Conservation (phyloP, 148 eudicot genomes). For the Camellia lanceoleosa region DNA sequence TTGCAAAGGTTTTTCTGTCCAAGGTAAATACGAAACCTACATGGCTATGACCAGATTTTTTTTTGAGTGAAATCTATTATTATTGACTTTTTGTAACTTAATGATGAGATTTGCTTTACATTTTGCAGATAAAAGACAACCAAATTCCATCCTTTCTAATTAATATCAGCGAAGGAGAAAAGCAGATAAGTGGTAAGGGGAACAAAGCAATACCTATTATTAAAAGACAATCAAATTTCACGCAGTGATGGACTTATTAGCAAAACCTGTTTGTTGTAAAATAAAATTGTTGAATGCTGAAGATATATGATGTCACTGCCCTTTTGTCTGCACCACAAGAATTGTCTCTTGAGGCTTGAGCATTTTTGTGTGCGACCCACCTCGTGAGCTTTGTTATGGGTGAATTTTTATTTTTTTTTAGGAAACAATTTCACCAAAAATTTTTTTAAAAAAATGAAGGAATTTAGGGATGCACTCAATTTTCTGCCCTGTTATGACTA, state of each 20-base stretch:
- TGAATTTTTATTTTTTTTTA: neutral
- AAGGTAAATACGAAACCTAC: slow-evolving; percentile 13
- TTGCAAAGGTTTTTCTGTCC: slow-evolving; percentile 24
- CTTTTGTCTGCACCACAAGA: neutral
- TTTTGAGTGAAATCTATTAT: neutral
- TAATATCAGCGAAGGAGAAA: slow-evolving; percentile 20
- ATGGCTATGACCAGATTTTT: neutral
- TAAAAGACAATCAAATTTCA: neutral
- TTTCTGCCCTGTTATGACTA: neutral
- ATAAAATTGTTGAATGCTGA: neutral
- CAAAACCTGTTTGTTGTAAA: neutral
- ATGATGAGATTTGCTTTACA: neutral
- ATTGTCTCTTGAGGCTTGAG: neutral
- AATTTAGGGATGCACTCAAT: neutral
- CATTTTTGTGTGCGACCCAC: neutral
- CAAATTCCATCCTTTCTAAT: slow-evolving; percentile 26
- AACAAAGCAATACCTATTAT: neutral
- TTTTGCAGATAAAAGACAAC: slow-evolving; percentile 25
- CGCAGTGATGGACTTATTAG: neutral
- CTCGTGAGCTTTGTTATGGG: neutral
- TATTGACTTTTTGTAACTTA: neutral
- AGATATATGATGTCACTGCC: neutral
- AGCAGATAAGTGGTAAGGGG: slow-evolving; percentile 20
- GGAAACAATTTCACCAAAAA: neutral
- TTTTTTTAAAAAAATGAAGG: neutral